phyloP scores from a whole-genome alignment of 2,329 filamentous ascomycete genomes.

The Geosmithia putterillii region DNA sequence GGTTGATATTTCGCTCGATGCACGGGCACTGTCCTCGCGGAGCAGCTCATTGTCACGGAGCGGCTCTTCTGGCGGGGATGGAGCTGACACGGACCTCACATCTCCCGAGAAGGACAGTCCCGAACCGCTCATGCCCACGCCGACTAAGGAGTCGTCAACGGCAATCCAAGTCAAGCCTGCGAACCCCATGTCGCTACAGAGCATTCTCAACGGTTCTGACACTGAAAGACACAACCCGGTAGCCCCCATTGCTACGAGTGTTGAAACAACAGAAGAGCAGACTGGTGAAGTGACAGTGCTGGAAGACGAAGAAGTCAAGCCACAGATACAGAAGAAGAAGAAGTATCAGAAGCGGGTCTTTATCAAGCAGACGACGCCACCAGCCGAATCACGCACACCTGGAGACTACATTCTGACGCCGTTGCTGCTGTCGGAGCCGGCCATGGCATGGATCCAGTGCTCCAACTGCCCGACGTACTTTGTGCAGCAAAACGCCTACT shows the following conservation, averaged over 20 bases:
- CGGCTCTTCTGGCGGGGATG: conserved; percentile 13
- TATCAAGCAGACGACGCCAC: conserved; percentile 19
- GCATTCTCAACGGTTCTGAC: conserved; percentile 17
- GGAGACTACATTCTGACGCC: conserved; percentile 78
- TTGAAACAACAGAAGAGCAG: conserved; percentile 10
- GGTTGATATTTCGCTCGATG: conserved; percentile 15
- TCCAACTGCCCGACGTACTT: conserved; percentile 73
- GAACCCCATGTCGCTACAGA: conserved; percentile 18
- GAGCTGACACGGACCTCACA: conserved; percentile 30
- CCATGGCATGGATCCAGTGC: conserved; percentile 80
- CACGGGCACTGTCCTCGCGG: conserved; percentile 9
- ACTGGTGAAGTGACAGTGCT: conserved; percentile 1
- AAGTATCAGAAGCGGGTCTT: conserved; percentile 21
- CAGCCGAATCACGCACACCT: conserved; percentile 36
- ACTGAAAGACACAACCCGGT: conserved; percentile 5
- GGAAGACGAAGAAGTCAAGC: conserved; percentile 10
- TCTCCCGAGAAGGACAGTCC: conserved; percentile 36
- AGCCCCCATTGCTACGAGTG: conserved; percentile 9
- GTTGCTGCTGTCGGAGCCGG: conserved; percentile 60
- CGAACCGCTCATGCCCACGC: conserved; percentile 19
- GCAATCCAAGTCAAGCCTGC: not conserved
- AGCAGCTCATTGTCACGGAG: conserved; percentile 5
- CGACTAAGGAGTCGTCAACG: conserved; percentile 6
- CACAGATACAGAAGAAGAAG: conserved; percentile 23
- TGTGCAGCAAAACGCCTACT: conserved; percentile 80